A percentile compares a stretch with the other conserved stretches of the same genome.
Conservation (phyloP, 1,284 basidiomycete genomes). For the Boletus semigastroideus region DNA sequence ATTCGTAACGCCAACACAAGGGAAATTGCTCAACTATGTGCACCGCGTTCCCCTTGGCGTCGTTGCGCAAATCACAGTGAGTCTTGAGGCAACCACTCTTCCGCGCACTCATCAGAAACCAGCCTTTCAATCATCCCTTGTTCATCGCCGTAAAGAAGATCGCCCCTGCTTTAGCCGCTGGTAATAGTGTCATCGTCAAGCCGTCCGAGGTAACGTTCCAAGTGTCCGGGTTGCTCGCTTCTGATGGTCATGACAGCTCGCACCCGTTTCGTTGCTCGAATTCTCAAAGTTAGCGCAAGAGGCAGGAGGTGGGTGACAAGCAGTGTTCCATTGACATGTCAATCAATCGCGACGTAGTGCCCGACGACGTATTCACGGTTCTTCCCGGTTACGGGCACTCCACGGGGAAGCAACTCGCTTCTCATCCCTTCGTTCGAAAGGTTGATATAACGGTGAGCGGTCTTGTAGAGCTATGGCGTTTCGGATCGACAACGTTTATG, state of each 20-base stretch:
- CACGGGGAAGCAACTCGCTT: conserved; percentile 64
- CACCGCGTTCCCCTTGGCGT: conserved; percentile 78
- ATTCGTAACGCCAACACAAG: conserved; percentile 76
- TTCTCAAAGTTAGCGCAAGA: conserved; percentile 63
- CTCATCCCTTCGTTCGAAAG: conserved; percentile 67
- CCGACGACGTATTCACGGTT: conserved; percentile 70
- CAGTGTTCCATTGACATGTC: not conserved
- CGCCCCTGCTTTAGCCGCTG: conserved; percentile 80
- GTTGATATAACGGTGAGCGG: conserved; percentile 75
- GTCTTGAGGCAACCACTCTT: conserved; percentile 15
- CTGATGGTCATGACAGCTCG: conserved; percentile 45
- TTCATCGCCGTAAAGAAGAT: conserved; percentile 85
- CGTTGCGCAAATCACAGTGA: conserved; percentile 78
- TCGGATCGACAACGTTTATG: conserved; percentile 4
- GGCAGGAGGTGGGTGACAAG: conserved; percentile 56
- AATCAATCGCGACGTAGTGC: conserved; percentile 46
- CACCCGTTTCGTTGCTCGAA: conserved; percentile 76
- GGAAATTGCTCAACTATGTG: conserved; percentile 74
- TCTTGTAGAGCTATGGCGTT: not conserved
- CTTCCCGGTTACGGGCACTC: conserved; percentile 67
- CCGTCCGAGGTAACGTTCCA: conserved; percentile 61
- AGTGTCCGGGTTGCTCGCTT: not conserved
- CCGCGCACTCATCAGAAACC: conserved; percentile 6
- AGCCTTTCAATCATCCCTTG: conserved; percentile 85
- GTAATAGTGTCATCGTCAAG: conserved; percentile 81